Base-by-base conservation (phyloP, 2,329 filamentous ascomycete genomes). In the Phialophora macrospora region DNA sequence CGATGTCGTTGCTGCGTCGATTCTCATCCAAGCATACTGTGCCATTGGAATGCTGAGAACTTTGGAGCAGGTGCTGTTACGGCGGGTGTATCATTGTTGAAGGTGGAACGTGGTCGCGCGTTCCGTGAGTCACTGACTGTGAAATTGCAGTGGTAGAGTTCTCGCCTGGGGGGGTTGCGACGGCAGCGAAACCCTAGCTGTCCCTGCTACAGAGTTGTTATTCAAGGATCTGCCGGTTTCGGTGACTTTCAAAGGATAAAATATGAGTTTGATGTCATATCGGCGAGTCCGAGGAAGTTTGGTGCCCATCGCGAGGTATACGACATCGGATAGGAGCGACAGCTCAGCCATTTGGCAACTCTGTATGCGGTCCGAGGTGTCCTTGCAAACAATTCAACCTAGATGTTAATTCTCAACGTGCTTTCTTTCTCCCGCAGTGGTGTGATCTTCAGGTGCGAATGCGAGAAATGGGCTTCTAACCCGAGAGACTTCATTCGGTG, bases 381-480 rank as follows among this genome's bases (percentile, higher is more conserved):
- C 48, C 48, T 24, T 51, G 48, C 48, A 51, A n/a, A 12, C 24
- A 22, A 17, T 26, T 12, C 24, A 26, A 20, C 48, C 6, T 41
- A 17, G 14, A 41, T 41, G 7, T n/a, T n/a, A 26, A 51, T 22
- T 6, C 12, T 24, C 20, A n/a, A 3, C 2, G 9, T 20, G 9
- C 9, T 11, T 51, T 51, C 48, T 22, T 17, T n/a, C 48, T 51
- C 24, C 12, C 24, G 24, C 8, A 11, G n/a, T 51, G 52, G 52
- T 30, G 52, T 55, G 52, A 55, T 20, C 7, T 55, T 17, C 8
- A 1, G 4, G 9, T 26, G 52, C 52, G 52, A 55, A 55, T 32
- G 52, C 52, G 52, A 55, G 28, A 26, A 12, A 28, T n/a, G 22
- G 51, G 12, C 52, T 26, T n/a, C 30, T 22, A 55, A 55, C 17